Evolutionary conservation across 495 filamentous ascomycete species (phyloP), one percentile per base, ranked within the genome.

Genomic region (Margaritispora aquatica): DNA sequence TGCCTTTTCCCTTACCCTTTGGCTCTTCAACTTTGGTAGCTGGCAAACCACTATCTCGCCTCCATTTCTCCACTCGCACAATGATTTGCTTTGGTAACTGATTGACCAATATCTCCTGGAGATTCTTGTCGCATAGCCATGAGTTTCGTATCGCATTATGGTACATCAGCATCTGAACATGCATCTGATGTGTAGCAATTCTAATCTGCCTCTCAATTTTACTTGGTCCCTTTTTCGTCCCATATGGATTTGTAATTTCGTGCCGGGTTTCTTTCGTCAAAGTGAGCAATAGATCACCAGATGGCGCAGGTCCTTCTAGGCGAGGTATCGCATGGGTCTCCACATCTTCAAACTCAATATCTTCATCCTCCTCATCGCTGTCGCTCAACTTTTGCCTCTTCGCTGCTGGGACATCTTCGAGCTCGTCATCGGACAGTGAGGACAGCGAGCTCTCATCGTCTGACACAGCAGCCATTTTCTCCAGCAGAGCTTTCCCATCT

Each of bases 341-440:
- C 2, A 93, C 91, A 74, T 96, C 90, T 75, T 96, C 93, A 78
- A 94, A 96, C 62, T 95, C 88, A 54, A 90, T 77, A 46, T 85
- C 85, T 27, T 88, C 87, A 24, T 92, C 85, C 26, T 88, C 87
- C 23, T 92, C 87, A 4, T 76, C 73, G 4, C 72, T 20, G 4
- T 44, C 38, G 24, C 15, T 34, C n/a, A 20, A 55, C 24, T 58
- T 68, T 52, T 62, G 63, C 44, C 61, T 26, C 54, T 88, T 85
- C 54, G 55, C 58, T 24, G 26, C 29, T 11, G 58, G 63, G 1
- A 64, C 54, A 54, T 66, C 58, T 59, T 88, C 85, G 59, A 88
- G 88, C 52, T 87, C 81, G 54, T 72, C 76, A 57, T 91, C 88
- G 34, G 86, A 89, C 19, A 89, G 71, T 0, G 83, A 85, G 7